Conservation (phyloP, 2,329 filamentous ascomycete genomes). For the Teratosphaeria viscida region DNA sequence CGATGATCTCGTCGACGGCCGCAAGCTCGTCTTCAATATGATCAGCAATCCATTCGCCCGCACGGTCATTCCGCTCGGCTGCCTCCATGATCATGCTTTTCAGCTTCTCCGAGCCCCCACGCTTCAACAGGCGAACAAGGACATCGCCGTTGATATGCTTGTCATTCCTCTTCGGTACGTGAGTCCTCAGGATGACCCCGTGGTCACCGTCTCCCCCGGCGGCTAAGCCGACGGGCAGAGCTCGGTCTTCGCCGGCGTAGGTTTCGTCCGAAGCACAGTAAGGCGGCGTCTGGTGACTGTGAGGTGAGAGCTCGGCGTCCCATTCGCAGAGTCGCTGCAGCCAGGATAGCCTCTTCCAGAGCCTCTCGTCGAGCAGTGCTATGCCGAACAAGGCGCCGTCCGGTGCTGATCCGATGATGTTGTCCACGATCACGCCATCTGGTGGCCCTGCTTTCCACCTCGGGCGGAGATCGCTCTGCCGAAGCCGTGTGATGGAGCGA, state of each 20-base stretch:
- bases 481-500: conserved; percentile 37
- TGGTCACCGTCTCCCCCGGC: conserved; percentile 9
- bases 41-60: conserved; percentile 22
- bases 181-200: conserved; percentile 16
- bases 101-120: conserved; percentile 16
- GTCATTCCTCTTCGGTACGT: conserved; percentile 9
- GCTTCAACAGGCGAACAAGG: conserved; percentile 24
- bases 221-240: conserved; percentile 17
- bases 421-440: conserved; percentile 32
- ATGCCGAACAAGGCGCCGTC: conserved; percentile 49
- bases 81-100: conserved; percentile 10
- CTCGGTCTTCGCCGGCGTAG: conserved; percentile 8
- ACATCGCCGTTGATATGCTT: conserved; percentile 35
- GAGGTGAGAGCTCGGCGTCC: conserved; percentile 22
- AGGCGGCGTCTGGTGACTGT: conserved; percentile 7
- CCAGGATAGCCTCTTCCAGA: conserved; percentile 61
- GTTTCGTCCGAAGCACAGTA: conserved; percentile 9
- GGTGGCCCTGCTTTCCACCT: conserved; percentile 26
- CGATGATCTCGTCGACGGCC: conserved; percentile 13
- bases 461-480: conserved; percentile 36
- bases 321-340: conserved; percentile 53
- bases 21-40: conserved; percentile 21
- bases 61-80: conserved; percentile 11
- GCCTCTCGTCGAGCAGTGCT: conserved; percentile 49
- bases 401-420: conserved; percentile 40